phyloP scores from a whole-genome alignment of 345 rosid species.

The Clausena lansium region DNA sequence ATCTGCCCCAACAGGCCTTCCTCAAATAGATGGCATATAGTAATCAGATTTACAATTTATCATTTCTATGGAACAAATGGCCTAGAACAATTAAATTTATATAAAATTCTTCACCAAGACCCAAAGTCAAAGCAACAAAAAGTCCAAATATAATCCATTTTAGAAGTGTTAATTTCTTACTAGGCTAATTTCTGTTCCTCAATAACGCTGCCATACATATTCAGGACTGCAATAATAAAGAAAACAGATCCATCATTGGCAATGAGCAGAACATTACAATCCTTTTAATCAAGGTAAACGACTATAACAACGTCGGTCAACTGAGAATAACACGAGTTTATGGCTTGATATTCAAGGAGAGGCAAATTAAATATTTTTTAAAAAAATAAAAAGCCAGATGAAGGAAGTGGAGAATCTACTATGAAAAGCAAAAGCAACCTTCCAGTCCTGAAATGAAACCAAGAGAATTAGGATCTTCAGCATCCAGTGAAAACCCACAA shows the following conservation, averaged over 20 bases:
- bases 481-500: not conserved
- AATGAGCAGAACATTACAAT: not conserved
- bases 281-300: not conserved
- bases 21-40: not conserved
- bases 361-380: too few relatives aligned
- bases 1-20: not conserved
- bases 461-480: not conserved
- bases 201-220: not conserved
- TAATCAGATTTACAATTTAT: not conserved
- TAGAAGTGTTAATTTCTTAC: too few relatives aligned
- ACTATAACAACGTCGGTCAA: not conserved
- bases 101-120: not conserved
- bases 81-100: not conserved
- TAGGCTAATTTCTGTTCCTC: not conserved
- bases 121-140: not conserved
- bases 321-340: not conserved
- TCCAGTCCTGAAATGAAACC: conserved; percentile 5
- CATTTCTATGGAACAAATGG: not conserved
- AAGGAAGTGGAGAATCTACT: conserved; percentile 6
- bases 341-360: not conserved
- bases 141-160: not conserved
- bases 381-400: not conserved
- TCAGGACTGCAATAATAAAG: not conserved
- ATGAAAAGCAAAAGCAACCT: conserved; percentile 1
- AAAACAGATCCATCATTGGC: not conserved